Conservation (phyloP, 495 filamentous ascomycete species). For the Beverwykella pulmonaria region DNA sequence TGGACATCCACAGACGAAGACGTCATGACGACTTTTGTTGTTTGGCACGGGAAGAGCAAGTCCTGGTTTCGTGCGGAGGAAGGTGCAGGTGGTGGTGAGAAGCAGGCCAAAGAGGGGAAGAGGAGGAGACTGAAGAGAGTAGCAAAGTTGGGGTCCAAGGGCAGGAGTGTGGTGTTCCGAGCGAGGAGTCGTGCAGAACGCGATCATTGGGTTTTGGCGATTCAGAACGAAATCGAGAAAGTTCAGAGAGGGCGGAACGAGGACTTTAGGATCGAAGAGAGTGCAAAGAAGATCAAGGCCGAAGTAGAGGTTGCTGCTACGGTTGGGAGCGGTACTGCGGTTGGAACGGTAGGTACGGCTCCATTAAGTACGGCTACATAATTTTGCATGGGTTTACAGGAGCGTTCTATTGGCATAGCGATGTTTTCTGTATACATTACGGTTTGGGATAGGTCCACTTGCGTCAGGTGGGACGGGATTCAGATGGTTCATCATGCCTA, state of each 20-base stretch:
- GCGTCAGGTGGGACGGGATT: background rate
- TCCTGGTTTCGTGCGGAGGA: constrained; percentile 61
- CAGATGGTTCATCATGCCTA: too few species aligned
- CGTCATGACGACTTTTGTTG: constrained; percentile 69
- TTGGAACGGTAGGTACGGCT: background rate
- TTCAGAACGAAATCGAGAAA: constrained; percentile 73
- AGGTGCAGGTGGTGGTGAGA: constrained; percentile 40
- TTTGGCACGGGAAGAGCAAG: constrained; percentile 68
- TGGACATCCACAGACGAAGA: constrained; percentile 73
- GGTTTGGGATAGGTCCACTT: background rate
- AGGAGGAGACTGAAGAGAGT: constrained; percentile 47
- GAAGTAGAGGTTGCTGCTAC: background rate
- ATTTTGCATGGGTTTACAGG: background rate
- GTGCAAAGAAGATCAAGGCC: background rate
- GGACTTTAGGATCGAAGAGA: constrained; percentile 62
- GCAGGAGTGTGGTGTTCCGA: constrained; percentile 71
- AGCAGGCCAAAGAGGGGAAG: constrained; percentile 35
- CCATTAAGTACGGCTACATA: background rate
- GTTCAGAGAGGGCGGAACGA: constrained; percentile 56
- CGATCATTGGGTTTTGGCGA: constrained; percentile 75
- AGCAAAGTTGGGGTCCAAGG: constrained; percentile 59
- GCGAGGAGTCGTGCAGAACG: constrained; percentile 70
- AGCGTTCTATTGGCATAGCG: background rate
- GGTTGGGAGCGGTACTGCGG: background rate
- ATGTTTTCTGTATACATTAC: background rate